Base-by-base conservation (phyloP, 371 early-diverging fungal species). In the Circinella umbellata region DNA sequence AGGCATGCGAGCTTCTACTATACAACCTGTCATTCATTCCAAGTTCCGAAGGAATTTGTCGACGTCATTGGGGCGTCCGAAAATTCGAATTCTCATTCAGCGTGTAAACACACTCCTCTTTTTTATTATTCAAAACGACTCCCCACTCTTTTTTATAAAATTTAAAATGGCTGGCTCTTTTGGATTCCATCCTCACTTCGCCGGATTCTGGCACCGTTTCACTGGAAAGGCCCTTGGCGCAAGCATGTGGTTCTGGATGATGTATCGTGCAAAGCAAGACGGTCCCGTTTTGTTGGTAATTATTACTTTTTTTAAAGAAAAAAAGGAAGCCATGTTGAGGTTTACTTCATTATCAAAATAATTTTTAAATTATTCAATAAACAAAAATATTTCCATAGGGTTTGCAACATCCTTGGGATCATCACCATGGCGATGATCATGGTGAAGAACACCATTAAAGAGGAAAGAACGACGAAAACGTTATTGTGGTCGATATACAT, bases 221-320 rank as follows among this genome's bases (percentile, higher is more conserved):
- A 73, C 77, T 68, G 81, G 83, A 35, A 85, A 85, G 69, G 76
- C 79, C 20, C 81, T 92, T 62, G 92, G 93, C 62, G 92, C 93
- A 38, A 73, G 88, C 76, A 91, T 93, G 92, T 93, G 92, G 92
- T 91, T 93, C 76, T 94, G 91, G 91, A 92, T 93, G 87, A 91
- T 93, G 91, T 93, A 94, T 80, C 89, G 93, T 72, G 88, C 90
- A 51, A 93, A 93, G 79, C 89, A 94, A 78, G 93, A 93, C 73
- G 91, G 91, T 38, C 88, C 92, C 39, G 89, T 88, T 42, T 82
- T 89, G 74, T 84, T 92, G 78, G 92, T 91, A 89, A 80, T 64
- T 57, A 27, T 27, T 27, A 1, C 27, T 34, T 13, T 62, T 27
- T 69, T 64, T 35, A 47, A 9, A n/a, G 36, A 27, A 35, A 42